These are phyloP conservation scores for Diaporthe sp. DNA, from an alignment of 2,329 filamentous ascomycete genomes.

Conservation along the genomic window DNA sequence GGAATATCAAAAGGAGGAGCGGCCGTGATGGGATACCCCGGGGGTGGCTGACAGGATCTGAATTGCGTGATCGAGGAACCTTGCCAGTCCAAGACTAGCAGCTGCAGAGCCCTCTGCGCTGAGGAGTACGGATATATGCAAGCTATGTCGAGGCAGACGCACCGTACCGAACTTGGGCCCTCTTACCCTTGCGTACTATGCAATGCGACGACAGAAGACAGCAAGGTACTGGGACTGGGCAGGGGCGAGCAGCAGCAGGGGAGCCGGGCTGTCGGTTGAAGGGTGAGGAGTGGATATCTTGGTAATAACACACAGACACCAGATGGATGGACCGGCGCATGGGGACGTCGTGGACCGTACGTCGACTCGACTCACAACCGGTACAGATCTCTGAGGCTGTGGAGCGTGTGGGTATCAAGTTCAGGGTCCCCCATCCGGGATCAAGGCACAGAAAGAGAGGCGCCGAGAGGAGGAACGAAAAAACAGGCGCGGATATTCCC, in stretches of 20 bases:
- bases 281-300: conserved; percentile 28
- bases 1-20: conserved; percentile 39
- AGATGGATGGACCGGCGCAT: neutral
- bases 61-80: conserved; percentile 46
- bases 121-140: neutral
- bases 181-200: neutral
- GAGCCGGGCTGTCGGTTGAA: conserved; percentile 16
- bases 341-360: neutral
- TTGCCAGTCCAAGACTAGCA: conserved; percentile 41
- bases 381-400: conserved; percentile 24
- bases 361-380: conserved; percentile 20
- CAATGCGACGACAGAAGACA: neutral
- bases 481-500: neutral
- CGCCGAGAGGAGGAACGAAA: neutral
- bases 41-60: conserved; percentile 37
- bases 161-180: neutral
- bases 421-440: conserved; percentile 11
- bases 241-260: conserved; percentile 17
- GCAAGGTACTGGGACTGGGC: neutral
- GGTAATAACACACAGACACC: conserved; percentile 10
- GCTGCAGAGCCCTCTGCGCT: neutral
- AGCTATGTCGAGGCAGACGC: neutral
- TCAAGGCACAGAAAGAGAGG: neutral
- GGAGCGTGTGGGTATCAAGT: conserved; percentile 23
- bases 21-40: conserved; percentile 37